Conservation (phyloP, 345 rosid genomes). For the Euphorbia peplus region DNA sequence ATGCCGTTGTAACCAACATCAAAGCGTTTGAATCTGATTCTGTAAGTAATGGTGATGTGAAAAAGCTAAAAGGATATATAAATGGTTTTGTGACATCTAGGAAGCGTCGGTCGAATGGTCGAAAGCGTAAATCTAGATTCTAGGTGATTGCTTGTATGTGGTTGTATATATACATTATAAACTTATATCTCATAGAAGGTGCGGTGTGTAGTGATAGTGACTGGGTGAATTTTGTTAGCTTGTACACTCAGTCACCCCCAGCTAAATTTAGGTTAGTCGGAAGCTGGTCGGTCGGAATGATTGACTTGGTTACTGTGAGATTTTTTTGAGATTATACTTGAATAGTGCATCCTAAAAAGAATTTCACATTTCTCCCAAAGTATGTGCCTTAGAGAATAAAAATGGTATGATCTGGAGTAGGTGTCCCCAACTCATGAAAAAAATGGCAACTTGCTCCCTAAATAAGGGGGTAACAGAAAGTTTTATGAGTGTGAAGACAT, state of each 20-base stretch:
- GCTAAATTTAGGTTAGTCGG: slow-evolving; percentile 18
- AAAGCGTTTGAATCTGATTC: slow-evolving; percentile 36
- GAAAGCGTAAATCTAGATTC: slow-evolving; percentile 44
- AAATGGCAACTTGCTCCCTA: no score
- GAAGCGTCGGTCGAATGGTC: slow-evolving; percentile 55
- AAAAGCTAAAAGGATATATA: slow-evolving; percentile 37
- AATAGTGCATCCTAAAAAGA: no score
- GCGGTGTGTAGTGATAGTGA: slow-evolving; percentile 20
- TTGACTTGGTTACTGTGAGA: not conserved
- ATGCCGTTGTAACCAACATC: slow-evolving; percentile 68
- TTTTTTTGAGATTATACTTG: not conserved
- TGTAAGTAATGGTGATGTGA: slow-evolving; percentile 45
- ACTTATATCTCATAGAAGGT: slow-evolving; percentile 5
- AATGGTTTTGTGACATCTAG: slow-evolving; percentile 35
- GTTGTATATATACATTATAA: slow-evolving; percentile 21
- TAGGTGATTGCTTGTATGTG: slow-evolving; percentile 14
- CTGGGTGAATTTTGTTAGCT: slow-evolving; percentile 73
- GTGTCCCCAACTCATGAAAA: no score
- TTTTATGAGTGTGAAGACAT: no score
- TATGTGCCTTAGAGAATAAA: no score
- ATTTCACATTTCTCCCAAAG: no score
- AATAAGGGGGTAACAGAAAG: no score
- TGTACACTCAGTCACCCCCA: slow-evolving; percentile 49
- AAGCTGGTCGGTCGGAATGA: not conserved
- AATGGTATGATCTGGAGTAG: no score